phyloP scores from a whole-genome alignment of 2,329 filamentous ascomycete genomes.

The Fusarium caatingaense region DNA sequence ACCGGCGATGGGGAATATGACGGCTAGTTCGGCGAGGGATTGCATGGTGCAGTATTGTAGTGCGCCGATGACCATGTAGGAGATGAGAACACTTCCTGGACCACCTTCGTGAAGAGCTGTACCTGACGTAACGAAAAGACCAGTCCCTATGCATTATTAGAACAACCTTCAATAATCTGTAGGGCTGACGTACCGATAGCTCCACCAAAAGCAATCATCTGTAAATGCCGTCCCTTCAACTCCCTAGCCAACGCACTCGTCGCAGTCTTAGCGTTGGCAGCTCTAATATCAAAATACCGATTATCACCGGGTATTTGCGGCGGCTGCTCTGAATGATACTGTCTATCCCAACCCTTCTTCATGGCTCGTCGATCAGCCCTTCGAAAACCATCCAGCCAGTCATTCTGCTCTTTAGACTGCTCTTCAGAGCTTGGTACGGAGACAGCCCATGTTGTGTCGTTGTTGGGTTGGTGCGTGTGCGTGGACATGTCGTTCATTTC shows the following conservation, averaged over 20 bases:
- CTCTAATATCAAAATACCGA: constrained; percentile 66
- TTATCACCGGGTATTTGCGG: constrained; percentile 43
- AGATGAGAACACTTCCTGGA: constrained; percentile 80
- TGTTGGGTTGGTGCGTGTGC: neutral
- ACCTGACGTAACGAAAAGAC: constrained; percentile 88
- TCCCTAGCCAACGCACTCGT: constrained; percentile 79
- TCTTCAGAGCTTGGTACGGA: constrained; percentile 21
- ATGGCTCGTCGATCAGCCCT: constrained; percentile 35
- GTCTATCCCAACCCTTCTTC: constrained; percentile 40
- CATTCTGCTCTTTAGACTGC: constrained; percentile 14
- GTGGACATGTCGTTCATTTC: constrained; percentile 30
- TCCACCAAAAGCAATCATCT: constrained; percentile 98
- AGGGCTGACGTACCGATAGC: constrained; percentile 73
- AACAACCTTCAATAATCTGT: too few species aligned
- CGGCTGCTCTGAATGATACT: constrained; percentile 31
- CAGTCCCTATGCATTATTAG: constrained; percentile 74
- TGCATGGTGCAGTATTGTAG: constrained; percentile 96
- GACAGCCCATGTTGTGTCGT: constrained; percentile 23
- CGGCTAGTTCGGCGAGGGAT: constrained; percentile 89
- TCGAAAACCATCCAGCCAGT: constrained; percentile 42
- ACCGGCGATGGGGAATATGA: constrained; percentile 89
- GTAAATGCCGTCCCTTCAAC: constrained; percentile 85
- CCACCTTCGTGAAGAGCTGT: constrained; percentile 77
- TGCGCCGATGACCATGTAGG: constrained; percentile 79
- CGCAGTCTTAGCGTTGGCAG: constrained; percentile 78